Evolutionary conservation across 345 rosid species (phyloP), one percentile per base, ranked within the genome.

Genomic region (Cardamine chenopodiifolia): DNA sequence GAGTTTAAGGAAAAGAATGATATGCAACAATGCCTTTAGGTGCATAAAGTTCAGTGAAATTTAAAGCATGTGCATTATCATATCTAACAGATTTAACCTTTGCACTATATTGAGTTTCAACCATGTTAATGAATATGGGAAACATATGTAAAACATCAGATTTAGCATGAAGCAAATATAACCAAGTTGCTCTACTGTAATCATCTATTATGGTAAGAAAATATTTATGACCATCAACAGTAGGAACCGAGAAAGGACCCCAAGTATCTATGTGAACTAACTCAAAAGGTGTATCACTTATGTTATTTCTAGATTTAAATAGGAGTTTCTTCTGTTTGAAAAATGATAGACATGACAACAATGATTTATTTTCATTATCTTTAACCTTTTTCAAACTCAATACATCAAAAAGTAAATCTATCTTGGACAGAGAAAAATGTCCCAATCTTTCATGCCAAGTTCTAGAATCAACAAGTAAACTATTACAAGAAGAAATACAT

Each of bases 261-360:
- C 56, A 50, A 0, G 5, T 0, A 11, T 50, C 56, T 0, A 50
- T 50, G 1, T 50, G 56, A 0, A 50, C 3, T 1, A 50, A 2
- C 0, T 50, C 28, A 22, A 50, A 50, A 0, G 56, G 2, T 0
- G 23, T 12, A 3, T 0, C 0, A 19, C 26, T 19, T 0, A 19
- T 0, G 1, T 49, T 8, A 0, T 7, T 1, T 0, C 12, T 6
- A 49, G 5, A 19, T 0, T 0, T 0, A 4, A 12, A 39, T 3
- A n/a, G 1, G 1, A 12, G 5, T 1, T 39, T 39, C 44, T 39
- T 39, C 6, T 39, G 44, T 39, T 39, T 39, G n/a, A n/a, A n/a
- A n/a, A n/a, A n/a, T n/a, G n/a, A n/a, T n/a, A n/a, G n/a, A n/a
- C n/a, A n/a, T n/a, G n/a, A n/a, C n/a, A n/a, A n/a, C n/a, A n/a